Evolutionary conservation across 441 rosid genomes (phyloP).

Genomic region (Jatropha podagrica): DNA sequence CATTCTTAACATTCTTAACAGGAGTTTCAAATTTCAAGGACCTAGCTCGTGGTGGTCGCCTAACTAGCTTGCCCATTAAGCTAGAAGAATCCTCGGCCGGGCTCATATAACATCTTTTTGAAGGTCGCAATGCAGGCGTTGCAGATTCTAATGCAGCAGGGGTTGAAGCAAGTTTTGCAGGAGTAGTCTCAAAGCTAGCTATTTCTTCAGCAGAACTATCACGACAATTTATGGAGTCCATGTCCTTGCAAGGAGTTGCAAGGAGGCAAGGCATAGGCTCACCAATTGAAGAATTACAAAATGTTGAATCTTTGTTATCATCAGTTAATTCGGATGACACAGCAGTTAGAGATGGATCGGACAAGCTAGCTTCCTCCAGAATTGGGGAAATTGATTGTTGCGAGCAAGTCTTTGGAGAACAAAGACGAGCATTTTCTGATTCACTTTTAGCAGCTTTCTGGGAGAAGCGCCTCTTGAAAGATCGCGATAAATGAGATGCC

Average conservation of each 20-base stretch:
- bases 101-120: constrained; percentile 56
- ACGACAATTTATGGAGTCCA: constrained; percentile 14
- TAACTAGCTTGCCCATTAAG: constrained; percentile 48
- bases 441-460: constrained; percentile 16
- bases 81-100: constrained; percentile 45
- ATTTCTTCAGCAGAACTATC: constrained; percentile 33
- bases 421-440: constrained; percentile 10
- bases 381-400: constrained; percentile 24
- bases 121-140: constrained; percentile 38
- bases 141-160: constrained; percentile 44
- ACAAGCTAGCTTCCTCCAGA: constrained; percentile 20
- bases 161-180: constrained; percentile 53
- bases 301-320: constrained; percentile 13
- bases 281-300: constrained; percentile 17
- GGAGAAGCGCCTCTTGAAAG: constrained; percentile 50
- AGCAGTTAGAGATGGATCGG: constrained; percentile 20
- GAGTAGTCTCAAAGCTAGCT: constrained; percentile 45
- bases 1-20: constrained; percentile 32
- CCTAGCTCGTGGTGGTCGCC: constrained; percentile 59
- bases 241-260: constrained; percentile 45
- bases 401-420: constrained; percentile 12
- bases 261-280: constrained; percentile 28
- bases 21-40: constrained; percentile 64
- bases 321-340: constrained; percentile 21
- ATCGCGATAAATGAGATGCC: constrained; percentile 45